phyloP scores from a whole-genome alignment of 176 grass and related monocot species.

The Aegilops longissima region DNA sequence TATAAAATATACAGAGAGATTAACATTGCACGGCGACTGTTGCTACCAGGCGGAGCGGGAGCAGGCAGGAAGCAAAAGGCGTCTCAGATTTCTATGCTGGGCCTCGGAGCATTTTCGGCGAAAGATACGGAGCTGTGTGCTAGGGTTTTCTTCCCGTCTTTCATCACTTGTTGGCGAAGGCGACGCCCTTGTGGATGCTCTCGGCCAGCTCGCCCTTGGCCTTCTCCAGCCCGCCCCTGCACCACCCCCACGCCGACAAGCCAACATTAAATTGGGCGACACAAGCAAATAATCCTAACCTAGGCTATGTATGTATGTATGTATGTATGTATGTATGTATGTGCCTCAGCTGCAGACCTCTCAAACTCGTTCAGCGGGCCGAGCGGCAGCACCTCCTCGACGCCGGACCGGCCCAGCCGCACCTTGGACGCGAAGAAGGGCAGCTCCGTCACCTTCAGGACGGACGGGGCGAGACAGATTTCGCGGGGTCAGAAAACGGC shows the following conservation, averaged over 20 bases:
- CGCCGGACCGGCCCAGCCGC: slow-evolving; percentile 53
- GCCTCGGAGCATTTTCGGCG: no score
- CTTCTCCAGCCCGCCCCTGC: neutral
- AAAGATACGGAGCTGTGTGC: no score
- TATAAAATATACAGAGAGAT: neutral
- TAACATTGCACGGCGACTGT: no score
- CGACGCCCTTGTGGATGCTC: neutral
- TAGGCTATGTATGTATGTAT: no score
- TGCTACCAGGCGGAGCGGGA: no score
- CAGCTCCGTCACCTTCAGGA: slow-evolving; percentile 65
- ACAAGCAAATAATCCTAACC: no score
- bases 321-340: no score
- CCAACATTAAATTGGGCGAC: no score
- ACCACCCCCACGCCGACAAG: no score
- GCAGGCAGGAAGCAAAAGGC: no score
- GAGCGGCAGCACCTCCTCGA: slow-evolving; percentile 75
- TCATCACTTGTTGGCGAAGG: neutral
- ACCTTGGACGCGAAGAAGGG: slow-evolving; percentile 91
- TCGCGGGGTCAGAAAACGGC: neutral
- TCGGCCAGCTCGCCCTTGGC: neutral
- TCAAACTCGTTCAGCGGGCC: slow-evolving; percentile 83
- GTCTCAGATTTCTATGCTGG: neutral
- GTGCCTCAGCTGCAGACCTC: slow-evolving; percentile 36
- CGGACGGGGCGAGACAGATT: no score
- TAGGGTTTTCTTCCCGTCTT: neutral